phyloP scores from a whole-genome alignment of 495 filamentous ascomycete genomes.

The Lophiotrema nucula region DNA sequence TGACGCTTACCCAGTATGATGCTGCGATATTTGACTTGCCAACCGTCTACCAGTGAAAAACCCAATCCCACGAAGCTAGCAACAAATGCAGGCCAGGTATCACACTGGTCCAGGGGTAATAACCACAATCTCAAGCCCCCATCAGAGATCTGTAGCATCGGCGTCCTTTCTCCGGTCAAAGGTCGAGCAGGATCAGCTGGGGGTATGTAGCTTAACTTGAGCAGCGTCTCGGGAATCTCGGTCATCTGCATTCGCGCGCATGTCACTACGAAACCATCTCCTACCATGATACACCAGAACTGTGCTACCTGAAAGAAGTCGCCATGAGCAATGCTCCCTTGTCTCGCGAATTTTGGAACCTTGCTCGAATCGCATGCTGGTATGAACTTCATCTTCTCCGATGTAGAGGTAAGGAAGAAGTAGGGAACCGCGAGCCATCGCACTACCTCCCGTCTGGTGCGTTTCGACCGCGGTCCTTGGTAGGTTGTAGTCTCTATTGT shows the following conservation, averaged over 20 bases:
- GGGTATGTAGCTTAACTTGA: not conserved
- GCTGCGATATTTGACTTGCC: slow-evolving; percentile 11
- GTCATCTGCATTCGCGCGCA: slow-evolving; percentile 1
- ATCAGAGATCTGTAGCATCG: slow-evolving; percentile 6
- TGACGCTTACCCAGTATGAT: not conserved
- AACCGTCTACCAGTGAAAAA: slow-evolving; percentile 13
- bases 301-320: slow-evolving; percentile 16
- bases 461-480: slow-evolving; percentile 8
- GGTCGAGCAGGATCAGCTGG: slow-evolving; percentile 4
- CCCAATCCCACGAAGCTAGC: slow-evolving; percentile 5
- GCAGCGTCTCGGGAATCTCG: slow-evolving; percentile 9
- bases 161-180: slow-evolving; percentile 4
- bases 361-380: not conserved
- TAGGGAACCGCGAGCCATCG: slow-evolving; percentile 8
- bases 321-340: not conserved
- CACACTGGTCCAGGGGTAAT: slow-evolving; percentile 6
- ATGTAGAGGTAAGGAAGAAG: slow-evolving; percentile 10
- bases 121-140: slow-evolving; percentile 11
- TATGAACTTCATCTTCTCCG: not conserved
- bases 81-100: slow-evolving; percentile 12
- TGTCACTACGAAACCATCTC: slow-evolving; percentile 6
- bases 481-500: slow-evolving; percentile 1
- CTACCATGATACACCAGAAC: slow-evolving; percentile 14
- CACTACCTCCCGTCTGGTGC: not conserved
- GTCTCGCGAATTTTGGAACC: not conserved